phyloP scores from a whole-genome alignment of 2,329 filamentous ascomycete species.

The Venturiaceae sp. region DNA sequence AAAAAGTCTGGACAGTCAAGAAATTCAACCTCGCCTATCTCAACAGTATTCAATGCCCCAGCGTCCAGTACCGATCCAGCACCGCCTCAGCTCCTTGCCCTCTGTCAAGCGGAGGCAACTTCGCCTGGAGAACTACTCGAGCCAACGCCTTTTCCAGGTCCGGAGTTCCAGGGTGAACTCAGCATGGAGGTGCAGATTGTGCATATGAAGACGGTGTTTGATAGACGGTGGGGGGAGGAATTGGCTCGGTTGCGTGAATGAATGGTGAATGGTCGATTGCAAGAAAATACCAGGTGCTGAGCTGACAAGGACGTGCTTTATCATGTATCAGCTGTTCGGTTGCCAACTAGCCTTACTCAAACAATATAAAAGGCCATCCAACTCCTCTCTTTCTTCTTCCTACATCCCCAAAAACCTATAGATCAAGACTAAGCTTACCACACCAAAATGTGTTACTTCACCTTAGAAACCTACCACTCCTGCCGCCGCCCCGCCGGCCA shows the following conservation, averaged over 20 bases:
- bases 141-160: not conserved
- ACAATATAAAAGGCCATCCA: too few relatives aligned
- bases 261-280: not conserved
- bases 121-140: not conserved
- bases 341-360: too few relatives aligned
- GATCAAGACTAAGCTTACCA: too few relatives aligned
- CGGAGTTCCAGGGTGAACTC: not conserved
- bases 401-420: not conserved
- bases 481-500: not conserved
- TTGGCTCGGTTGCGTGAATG: not conserved
- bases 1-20: not conserved
- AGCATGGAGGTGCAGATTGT: not conserved
- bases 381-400: not conserved
- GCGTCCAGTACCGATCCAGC: not conserved
- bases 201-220: not conserved
- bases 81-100: not conserved
- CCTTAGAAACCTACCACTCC: not conserved
- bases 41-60: not conserved
- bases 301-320: too few relatives aligned
- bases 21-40: not conserved
- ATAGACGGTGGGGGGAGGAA: not conserved
- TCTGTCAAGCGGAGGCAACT: not conserved
- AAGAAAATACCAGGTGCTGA: not conserved
- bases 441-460: not conserved
- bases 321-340: too few relatives aligned